Percentiles rank a stretch among this genome's conserved stretches.
Evolutionary conservation across 768 basidiomycete genomes (phyloP).

Genomic region (Phaeolepiota aurea): DNA sequence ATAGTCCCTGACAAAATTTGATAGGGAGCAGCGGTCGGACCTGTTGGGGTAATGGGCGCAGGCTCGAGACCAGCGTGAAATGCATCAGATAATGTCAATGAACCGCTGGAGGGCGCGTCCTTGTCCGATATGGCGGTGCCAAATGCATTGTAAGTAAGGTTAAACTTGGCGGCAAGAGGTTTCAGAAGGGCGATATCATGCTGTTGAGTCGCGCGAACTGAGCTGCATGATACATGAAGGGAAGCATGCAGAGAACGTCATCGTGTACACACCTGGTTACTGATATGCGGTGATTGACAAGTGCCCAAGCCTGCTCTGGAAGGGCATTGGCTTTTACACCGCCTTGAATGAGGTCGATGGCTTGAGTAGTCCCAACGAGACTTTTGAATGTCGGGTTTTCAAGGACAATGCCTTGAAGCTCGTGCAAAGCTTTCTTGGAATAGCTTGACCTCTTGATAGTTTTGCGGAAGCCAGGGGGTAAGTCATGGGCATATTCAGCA

Average conservation of each 20-base stretch:
- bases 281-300: constrained; percentile 69
- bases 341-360: constrained; percentile 61
- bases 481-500: constrained; percentile 48
- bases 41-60: constrained; percentile 53
- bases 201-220: constrained; percentile 33
- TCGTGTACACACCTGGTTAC: constrained; percentile 38
- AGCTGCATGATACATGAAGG: constrained; percentile 13
- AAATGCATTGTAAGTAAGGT: constrained; percentile 54
- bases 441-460: constrained; percentile 36
- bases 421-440: constrained; percentile 42
- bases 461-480: constrained; percentile 39
- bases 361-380: constrained; percentile 65
- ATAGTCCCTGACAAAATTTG: constrained; percentile 55
- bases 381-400: constrained; percentile 31
- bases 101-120: constrained; percentile 30
- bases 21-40: constrained; percentile 35
- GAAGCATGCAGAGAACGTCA: neutral
- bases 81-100: constrained; percentile 42
- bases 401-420: constrained; percentile 39
- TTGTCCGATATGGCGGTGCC: constrained; percentile 28
- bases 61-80: constrained; percentile 49
- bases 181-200: constrained; percentile 38
- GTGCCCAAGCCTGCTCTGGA: constrained; percentile 61
- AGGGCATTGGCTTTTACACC: constrained; percentile 74
- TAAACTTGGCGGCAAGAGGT: constrained; percentile 40